A percentile compares a stretch with the other conserved stretches of the same genome.
Conservation (phyloP, 768 basidiomycete species). For the Gelatoporia subvermispora region DNA sequence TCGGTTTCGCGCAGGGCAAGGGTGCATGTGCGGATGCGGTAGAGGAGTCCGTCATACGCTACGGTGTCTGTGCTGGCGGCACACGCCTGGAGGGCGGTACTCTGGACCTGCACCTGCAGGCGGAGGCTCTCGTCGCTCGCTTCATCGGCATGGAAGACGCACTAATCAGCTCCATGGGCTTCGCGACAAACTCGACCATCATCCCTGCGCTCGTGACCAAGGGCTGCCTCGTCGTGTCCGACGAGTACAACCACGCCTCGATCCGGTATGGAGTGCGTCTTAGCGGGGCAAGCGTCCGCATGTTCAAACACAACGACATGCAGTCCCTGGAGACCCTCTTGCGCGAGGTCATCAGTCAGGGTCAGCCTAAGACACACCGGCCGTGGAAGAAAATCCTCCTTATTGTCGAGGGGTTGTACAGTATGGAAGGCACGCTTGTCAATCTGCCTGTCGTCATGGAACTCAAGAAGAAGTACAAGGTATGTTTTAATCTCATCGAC, state of each 20-base stretch:
- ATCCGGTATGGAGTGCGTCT: constrained; percentile 90
- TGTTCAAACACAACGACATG: constrained; percentile 99
- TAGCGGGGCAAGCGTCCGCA: constrained; percentile 82
- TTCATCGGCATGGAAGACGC: constrained; percentile 91
- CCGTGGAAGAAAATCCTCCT: constrained; percentile 99
- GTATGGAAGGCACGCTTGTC: constrained; percentile 96
- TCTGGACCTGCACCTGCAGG: constrained; percentile 72
- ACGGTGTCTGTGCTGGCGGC: constrained; percentile 77
- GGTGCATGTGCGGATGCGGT: constrained; percentile 95
- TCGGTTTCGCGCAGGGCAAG: constrained; percentile 91
- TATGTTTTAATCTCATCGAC: constrained; percentile 26
- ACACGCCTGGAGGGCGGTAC: constrained; percentile 82
- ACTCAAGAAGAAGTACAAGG: constrained; percentile 94
- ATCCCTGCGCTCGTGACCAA: constrained; percentile 89
- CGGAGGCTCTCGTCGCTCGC: constrained; percentile 83
- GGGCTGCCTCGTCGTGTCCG: constrained; percentile 92
- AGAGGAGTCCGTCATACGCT: constrained; percentile 74
- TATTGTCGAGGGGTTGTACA: constrained; percentile 93
- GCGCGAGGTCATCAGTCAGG: constrained; percentile 91
- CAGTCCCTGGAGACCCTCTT: constrained; percentile 71
- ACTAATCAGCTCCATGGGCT: constrained; percentile 92
- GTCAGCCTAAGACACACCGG: constrained; percentile 95
- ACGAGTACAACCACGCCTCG: constrained; percentile 94
- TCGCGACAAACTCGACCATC: constrained; percentile 89
- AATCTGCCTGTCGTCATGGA: constrained; percentile 79